phyloP scores from a whole-genome alignment of 805 yeast genomes.

The Candida maesae region DNA sequence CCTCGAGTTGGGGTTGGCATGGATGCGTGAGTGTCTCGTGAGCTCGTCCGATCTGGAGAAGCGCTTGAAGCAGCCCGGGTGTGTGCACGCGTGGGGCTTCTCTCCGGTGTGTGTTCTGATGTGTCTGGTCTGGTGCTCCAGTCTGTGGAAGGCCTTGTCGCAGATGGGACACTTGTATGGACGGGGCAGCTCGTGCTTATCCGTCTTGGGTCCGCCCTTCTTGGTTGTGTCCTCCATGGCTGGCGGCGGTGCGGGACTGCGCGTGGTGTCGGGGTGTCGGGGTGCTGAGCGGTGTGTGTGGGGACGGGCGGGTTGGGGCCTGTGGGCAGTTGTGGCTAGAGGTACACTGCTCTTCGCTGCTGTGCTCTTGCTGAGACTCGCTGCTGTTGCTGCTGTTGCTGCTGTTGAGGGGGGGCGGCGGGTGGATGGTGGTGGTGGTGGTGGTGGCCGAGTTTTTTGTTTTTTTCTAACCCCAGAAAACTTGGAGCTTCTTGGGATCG shows the following conservation, averaged over 20 bases:
- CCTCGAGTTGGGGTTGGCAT: constrained; percentile 66
- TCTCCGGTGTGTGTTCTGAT: constrained; percentile 81
- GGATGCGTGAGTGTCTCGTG: constrained; percentile 70
- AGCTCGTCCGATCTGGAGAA: constrained; percentile 72
- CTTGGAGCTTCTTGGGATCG: too few relatives aligned
- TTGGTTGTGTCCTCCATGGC: background rate
- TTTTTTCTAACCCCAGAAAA: constrained; percentile 1
- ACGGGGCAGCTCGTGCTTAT: constrained; percentile 30
- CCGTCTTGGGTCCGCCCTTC: background rate
- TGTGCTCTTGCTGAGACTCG: background rate
- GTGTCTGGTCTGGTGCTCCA: constrained; percentile 78
- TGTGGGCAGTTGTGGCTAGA: too few relatives aligned
- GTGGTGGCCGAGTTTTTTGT: background rate
- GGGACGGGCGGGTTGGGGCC: too few relatives aligned
- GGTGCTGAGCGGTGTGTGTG: too few relatives aligned
- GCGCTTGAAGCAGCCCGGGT: constrained; percentile 63
- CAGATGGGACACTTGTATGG: constrained; percentile 77
- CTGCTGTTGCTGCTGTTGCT: background rate
- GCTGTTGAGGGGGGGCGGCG: background rate
- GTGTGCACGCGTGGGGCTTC: constrained; percentile 73
- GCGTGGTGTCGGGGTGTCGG: background rate
- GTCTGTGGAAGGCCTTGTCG: constrained; percentile 67
- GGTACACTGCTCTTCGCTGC: background rate
- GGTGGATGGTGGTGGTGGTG: background rate
- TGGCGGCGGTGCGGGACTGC: too few relatives aligned